phyloP scores from a whole-genome alignment of 2,329 filamentous ascomycete genomes.

The Eutypella sp. region DNA sequence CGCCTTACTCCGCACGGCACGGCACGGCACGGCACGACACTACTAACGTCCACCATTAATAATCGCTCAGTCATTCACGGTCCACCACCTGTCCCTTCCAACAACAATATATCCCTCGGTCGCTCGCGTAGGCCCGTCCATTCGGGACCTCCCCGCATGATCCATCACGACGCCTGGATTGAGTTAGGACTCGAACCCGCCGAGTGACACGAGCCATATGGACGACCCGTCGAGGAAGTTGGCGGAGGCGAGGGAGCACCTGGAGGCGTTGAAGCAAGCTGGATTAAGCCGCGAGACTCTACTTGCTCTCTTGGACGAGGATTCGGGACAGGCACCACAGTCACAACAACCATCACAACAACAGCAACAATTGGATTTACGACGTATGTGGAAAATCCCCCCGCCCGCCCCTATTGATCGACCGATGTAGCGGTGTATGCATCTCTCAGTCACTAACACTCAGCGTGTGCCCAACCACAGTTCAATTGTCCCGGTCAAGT shows the following conservation, averaged over 20 bases:
- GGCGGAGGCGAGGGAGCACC: conserved; percentile 26
- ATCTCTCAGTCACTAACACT: background rate
- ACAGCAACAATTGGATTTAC: conserved; percentile 8
- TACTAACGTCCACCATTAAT: background rate
- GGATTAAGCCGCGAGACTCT: conserved; percentile 26
- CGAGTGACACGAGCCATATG: conserved; percentile 12
- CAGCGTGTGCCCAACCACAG: background rate
- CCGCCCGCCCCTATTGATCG: no score
- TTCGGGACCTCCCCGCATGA: no score
- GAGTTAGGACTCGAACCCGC: background rate
- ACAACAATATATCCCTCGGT: no score
- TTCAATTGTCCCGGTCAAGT: conserved; percentile 10
- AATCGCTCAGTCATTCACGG: background rate
- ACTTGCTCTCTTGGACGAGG: conserved; percentile 24
- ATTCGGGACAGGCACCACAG: conserved; percentile 12
- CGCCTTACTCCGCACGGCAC: no score
- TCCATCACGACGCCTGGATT: background rate
- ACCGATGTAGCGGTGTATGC: conserved; percentile 18
- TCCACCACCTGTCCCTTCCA: background rate
- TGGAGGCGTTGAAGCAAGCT: conserved; percentile 29
- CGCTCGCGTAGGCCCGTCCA: no score
- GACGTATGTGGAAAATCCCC: conserved; percentile 12
- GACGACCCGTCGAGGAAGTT: conserved; percentile 27
- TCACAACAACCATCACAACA: conserved; percentile 6
- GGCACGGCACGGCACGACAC: no score